Base-by-base conservation (phyloP, 768 basidiomycete species). In the Agaricus bisporus region DNA sequence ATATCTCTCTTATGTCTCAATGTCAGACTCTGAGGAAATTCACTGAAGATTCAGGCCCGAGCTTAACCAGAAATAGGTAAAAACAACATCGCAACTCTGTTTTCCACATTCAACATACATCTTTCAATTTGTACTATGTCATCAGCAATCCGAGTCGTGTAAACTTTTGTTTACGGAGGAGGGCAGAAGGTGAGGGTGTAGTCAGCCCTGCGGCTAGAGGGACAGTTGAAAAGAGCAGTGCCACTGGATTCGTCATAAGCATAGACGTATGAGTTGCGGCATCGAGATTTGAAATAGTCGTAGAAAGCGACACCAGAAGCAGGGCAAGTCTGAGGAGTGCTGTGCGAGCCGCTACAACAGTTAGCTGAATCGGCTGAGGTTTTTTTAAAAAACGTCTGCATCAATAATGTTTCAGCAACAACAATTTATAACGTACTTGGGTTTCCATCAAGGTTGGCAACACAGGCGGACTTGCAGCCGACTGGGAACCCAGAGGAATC, bases 401-500 rank as follows among this genome's bases (percentile, higher is more conserved):
- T 7, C 25, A 32, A 8, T 5, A 14, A 12, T 11, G 18, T 3
- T n/a, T 1, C 1, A 11, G 1, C 9, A 6, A 18, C 17, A 22
- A 44, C 26, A 37, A 14, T 28, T 39, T 11, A 39, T 15, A 1
- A 39, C 52, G 46, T 58, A 72, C 72, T 65, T 64, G 67, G 73
- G 60, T 75, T 71, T 52, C 75, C 74, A 52, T 73, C 70, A 15
- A 75, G 59, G 60, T 73, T 72, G 15, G 71, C 73, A 5, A 65
- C 57, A 59, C 83, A 86, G 20, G 82, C 82, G 49, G 75, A 78
- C 60, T 78, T 78, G 67, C 83, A 86, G 15, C 83, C 84, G 1
- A 82, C 76, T 2, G 77, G 72, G 61, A 73, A 74, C 9, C 82
- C 82, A 14, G 65, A 68, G 1, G 74, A 63, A 58, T 83, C 77